Base-by-base conservation (phyloP, 1,284 basidiomycete species). In the Phenoliferia sp. region DNA sequence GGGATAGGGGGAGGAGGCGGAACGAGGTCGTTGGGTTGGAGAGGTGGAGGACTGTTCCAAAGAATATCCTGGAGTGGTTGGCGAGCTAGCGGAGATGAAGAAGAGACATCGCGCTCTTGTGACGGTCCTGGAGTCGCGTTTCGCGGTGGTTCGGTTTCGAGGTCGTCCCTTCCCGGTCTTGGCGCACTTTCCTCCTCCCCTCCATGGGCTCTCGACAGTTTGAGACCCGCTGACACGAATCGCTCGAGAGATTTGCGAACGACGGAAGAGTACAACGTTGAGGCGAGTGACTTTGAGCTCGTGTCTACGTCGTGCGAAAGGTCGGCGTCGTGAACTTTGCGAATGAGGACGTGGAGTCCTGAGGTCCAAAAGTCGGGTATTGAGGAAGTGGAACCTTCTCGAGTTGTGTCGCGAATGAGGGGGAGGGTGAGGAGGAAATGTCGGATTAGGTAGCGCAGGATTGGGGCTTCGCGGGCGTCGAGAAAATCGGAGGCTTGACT, bases 371-470 rank as follows among this genome's bases (percentile, higher is more conserved):
- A 69, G 0, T 61, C 44, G 7, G 69, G 69, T 1, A 65, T 32
- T 0, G 59, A 62, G 28, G 16, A 28, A 7, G 54, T 44, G n/a
- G 44, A 33, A n/a, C n/a, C n/a, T n/a, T n/a, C n/a, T 6, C 48
- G 7, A 17, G 56, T 19, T 19, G 65, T 69, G 33, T 75, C 73
- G 31, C 74, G 73, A 44, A 75, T 60, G 65, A 74, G 71, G 1
- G 73, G 74, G 55, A 75, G 65, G 3, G 73, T 73, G 44, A 74
- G 62, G 52, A 74, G 68, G 57, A 75, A 74, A 59, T 75, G 66
- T 15, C 69, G 73, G 52, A 75, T 69, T 29, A 75, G 68, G 64
- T 72, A 75, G 12, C 72, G 67, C 19, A 75, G 61, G 61, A 75
- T 70, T 17, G 74, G 74, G 5, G 68, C 55, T 33, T 73, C 66